A percentile compares a stretch with the other conserved stretches of the same genome.
Conservation (phyloP, 306 rosid genomes). For the Cicer pinnatifidum region DNA sequence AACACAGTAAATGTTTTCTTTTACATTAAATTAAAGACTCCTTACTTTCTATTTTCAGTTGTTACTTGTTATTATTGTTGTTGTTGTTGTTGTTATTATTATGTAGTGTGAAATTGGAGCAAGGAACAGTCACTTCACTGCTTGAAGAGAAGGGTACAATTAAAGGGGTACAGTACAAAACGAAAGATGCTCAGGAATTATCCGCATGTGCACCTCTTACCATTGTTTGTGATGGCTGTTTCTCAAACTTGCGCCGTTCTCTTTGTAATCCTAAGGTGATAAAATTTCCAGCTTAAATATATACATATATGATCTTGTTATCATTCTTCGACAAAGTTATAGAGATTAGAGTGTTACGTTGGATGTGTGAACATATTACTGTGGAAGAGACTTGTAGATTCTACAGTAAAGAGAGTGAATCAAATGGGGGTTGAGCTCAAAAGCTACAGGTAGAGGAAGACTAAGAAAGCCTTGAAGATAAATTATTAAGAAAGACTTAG, state of each 20-base stretch:
- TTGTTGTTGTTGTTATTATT: neutral
- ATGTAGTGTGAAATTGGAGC: slow-evolving; percentile 69
- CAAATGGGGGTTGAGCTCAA: neutral
- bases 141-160: slow-evolving; percentile 83
- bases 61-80: neutral
- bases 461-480: neutral
- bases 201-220: slow-evolving; percentile 82
- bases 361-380: neutral
- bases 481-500: neutral
- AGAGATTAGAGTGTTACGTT: neutral
- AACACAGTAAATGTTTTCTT: neutral
- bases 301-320: neutral
- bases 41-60: neutral
- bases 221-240: slow-evolving; percentile 95
- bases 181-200: slow-evolving; percentile 67
- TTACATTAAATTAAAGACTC: neutral
- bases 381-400: neutral
- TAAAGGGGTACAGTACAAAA: slow-evolving; percentile 86
- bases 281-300: slow-evolving; percentile 24
- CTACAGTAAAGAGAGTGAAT: neutral
- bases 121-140: slow-evolving; percentile 91
- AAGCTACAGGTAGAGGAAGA: neutral
- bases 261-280: slow-evolving; percentile 86
- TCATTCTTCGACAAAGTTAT: slow-evolving; percentile 8
- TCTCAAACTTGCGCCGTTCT: slow-evolving; percentile 92